These are phyloP conservation scores for Pinus tabuliformis DNA, from an alignment of 75 land plant genomes.

Conservation along the genomic window DNA sequence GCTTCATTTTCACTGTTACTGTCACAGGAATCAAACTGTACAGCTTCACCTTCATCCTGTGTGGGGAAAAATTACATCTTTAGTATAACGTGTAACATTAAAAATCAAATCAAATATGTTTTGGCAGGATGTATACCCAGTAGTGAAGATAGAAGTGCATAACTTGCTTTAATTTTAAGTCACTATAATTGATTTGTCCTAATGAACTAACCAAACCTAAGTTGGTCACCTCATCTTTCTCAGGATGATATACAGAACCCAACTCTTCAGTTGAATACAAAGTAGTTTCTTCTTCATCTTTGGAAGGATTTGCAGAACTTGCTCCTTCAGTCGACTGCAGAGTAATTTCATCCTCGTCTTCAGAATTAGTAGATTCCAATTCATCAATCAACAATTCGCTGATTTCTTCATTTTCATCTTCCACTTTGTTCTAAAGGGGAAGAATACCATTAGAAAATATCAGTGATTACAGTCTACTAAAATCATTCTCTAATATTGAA, in stretches of 20 bases:
- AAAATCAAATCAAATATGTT: neutral
- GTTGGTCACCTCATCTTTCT: conserved; percentile 10
- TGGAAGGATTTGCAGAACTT: neutral
- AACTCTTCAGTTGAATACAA: conserved; percentile 1
- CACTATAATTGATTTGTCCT: neutral
- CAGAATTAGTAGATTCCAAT: neutral
- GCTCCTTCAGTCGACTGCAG: conserved; percentile 1
- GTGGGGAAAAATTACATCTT: neutral
- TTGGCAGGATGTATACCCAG: neutral
- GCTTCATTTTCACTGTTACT: conserved; percentile 4
- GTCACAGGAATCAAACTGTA: neutral
- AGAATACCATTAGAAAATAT: neutral
- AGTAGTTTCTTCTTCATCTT: conserved; percentile 10
- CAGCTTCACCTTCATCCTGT: neutral
- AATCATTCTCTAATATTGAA: too few relatives aligned
- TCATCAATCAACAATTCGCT: conserved; percentile 3
- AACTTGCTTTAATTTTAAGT: neutral
- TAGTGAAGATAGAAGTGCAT: neutral
- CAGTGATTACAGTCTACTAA: neutral
- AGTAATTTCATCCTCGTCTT: conserved; percentile 12
- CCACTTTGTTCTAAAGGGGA: conserved; percentile 8
- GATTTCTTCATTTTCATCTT: conserved; percentile 14
- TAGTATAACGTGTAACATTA: neutral
- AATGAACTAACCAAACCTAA: neutral
- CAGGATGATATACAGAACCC: conserved; percentile 4